phyloP scores from a whole-genome alignment of 768 basidiomycete genomes.

The Pulveroboletus sp. region DNA sequence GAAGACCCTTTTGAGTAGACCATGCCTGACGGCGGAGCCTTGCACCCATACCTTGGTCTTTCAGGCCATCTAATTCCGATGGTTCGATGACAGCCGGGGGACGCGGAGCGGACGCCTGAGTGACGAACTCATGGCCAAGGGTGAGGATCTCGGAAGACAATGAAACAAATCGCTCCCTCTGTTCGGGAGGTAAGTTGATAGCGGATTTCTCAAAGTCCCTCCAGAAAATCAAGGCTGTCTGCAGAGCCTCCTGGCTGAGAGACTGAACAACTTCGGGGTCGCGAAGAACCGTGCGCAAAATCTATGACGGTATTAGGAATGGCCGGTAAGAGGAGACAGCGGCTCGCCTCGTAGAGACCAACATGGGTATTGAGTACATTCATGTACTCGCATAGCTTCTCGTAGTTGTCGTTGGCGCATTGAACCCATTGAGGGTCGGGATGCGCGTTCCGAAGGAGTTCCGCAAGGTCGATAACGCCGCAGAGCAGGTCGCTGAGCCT shows the following conservation, averaged over 20 bases:
- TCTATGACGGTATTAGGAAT: constrained; percentile 40
- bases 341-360: constrained; percentile 79
- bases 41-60: constrained; percentile 73
- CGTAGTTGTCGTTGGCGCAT: constrained; percentile 84
- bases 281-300: constrained; percentile 63
- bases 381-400: constrained; percentile 94
- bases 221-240: constrained; percentile 91
- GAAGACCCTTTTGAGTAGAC: constrained; percentile 69
- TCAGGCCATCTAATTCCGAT: constrained; percentile 65
- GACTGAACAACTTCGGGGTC: constrained; percentile 63
- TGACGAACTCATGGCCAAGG: constrained; percentile 83
- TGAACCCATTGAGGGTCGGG: constrained; percentile 81
- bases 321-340: constrained; percentile 1
- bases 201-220: constrained; percentile 97
- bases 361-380: constrained; percentile 93
- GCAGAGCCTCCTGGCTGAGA: constrained; percentile 68
- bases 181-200: constrained; percentile 75
- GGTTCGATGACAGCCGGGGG: constrained; percentile 66
- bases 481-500: constrained; percentile 94
- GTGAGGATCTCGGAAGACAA: constrained; percentile 85
- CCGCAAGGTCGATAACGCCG: constrained; percentile 93
- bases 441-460: constrained; percentile 89
- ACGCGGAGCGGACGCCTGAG: constrained; percentile 56
- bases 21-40: constrained; percentile 70
- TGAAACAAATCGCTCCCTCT: constrained; percentile 80